phyloP scores from a whole-genome alignment of 2,329 filamentous ascomycete genomes.

The Fusarium tricinctum region DNA sequence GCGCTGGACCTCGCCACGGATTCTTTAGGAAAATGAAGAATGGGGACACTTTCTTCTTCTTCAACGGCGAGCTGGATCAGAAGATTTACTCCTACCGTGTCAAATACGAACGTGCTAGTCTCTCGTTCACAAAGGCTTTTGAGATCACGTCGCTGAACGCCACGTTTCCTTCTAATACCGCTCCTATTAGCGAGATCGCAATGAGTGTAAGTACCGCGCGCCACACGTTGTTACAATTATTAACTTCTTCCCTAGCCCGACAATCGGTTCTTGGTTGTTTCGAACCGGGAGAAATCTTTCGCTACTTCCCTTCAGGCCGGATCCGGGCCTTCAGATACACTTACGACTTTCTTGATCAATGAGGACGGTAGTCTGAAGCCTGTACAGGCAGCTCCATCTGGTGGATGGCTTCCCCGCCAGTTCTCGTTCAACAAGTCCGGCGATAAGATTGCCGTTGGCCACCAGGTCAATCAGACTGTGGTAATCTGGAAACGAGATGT shows the following conservation, averaged over 20 bases:
- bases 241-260: conserved; percentile 31
- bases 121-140: conserved; percentile 44
- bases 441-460: conserved; percentile 46
- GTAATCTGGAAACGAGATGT: conserved; percentile 47
- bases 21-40: conserved; percentile 42
- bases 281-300: conserved; percentile 46
- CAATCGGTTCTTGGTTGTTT: conserved; percentile 41
- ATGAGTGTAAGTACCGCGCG: conserved; percentile 35
- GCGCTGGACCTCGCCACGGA: conserved; percentile 43
- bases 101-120: conserved; percentile 25
- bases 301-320: conserved; percentile 27
- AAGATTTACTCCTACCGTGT: conserved; percentile 47
- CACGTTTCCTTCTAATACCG: conserved; percentile 34
- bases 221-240: fast-evolving
- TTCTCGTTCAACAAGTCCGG: conserved; percentile 47
- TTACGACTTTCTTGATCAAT: conserved; percentile 42
- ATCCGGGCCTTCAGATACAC: conserved; percentile 40
- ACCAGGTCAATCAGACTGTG: conserved; percentile 44
- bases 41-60: conserved; percentile 46
- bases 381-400: conserved; percentile 41
- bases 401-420: conserved; percentile 43
- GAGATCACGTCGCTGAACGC: conserved; percentile 40
- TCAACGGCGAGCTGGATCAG: conserved; percentile 44
- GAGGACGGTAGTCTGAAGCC: conserved; percentile 38
- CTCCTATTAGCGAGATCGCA: conserved; percentile 45